phyloP scores from a whole-genome alignment of 2,329 filamentous ascomycete species.

The Microascus cirrosus region DNA sequence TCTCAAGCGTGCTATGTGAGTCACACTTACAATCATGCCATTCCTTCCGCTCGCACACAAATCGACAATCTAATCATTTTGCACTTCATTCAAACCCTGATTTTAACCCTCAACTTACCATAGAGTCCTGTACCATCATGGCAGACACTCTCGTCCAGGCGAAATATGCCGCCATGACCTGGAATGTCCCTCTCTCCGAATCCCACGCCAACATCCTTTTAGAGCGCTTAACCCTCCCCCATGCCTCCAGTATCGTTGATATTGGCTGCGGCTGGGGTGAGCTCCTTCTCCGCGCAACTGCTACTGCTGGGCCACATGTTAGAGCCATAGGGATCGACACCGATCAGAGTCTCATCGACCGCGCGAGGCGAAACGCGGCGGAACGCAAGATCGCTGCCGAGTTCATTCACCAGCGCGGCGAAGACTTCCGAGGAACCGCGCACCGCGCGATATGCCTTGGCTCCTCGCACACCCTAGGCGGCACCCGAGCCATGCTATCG shows the following conservation, averaged over 20 bases:
- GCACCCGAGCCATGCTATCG: slow-evolving; percentile 6
- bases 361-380: background rate
- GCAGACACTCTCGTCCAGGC: background rate
- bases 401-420: slow-evolving; percentile 4
- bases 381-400: background rate
- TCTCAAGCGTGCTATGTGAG: background rate
- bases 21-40: background rate
- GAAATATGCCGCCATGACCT: background rate
- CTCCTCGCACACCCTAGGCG: slow-evolving; percentile 8
- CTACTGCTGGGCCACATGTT: background rate
- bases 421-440: background rate
- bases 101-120: background rate
- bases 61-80: background rate
- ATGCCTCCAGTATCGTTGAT: slow-evolving; percentile 5
- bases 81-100: background rate
- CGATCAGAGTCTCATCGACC: slow-evolving; percentile 3
- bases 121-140: background rate
- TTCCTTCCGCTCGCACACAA: background rate
- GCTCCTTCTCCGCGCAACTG: slow-evolving; percentile 6
- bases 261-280: slow-evolving; percentile 11
- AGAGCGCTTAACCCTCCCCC: background rate
- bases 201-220: background rate
- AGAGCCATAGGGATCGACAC: slow-evolving; percentile 7
- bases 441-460: slow-evolving; percentile 10
- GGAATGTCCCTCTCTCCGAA: background rate